Evolutionary conservation across 306 rosid genomes (phyloP).

Genomic region (Castanopsis chinensis): DNA sequence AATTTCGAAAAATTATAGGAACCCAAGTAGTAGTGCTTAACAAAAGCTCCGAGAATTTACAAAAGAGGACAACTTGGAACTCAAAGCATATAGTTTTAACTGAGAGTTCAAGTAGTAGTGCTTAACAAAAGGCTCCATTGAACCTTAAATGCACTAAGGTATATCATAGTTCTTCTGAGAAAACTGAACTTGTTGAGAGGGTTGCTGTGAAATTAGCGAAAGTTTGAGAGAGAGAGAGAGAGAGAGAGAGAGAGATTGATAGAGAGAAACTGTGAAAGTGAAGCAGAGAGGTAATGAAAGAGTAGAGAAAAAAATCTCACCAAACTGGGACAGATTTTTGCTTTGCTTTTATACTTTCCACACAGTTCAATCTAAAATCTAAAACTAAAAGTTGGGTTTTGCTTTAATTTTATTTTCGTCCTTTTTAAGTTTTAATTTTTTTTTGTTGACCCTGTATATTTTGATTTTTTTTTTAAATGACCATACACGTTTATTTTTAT

Average conservation of each 20-base stretch:
- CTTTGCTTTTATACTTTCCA: constrained; percentile 21
- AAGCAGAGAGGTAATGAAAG: background rate
- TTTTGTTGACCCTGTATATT: no score
- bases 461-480: no score
- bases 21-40: no score
- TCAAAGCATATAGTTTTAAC: background rate
- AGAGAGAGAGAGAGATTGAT: constrained; percentile 12
- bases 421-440: no score
- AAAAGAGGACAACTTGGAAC: constrained; percentile 4
- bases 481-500: no score
- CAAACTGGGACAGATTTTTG: constrained; percentile 18
- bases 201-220: constrained; percentile 24
- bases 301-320: constrained; percentile 6
- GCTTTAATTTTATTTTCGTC: no score
- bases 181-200: constrained; percentile 25
- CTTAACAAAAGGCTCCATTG: constrained; percentile 24
- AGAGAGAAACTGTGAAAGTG: background rate
- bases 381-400: no score
- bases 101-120: constrained; percentile 21
- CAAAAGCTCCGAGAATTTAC: constrained; percentile 11
- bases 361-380: background rate
- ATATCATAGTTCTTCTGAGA: constrained; percentile 31
- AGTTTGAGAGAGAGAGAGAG: background rate
- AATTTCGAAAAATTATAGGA: constrained; percentile 60
- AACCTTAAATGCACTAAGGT: constrained; percentile 37